A percentile compares a stretch with the other conserved stretches of the same genome.
Evolutionary conservation across 75 land plant species (phyloP).

Genomic region (Azolla pinnata): DNA sequence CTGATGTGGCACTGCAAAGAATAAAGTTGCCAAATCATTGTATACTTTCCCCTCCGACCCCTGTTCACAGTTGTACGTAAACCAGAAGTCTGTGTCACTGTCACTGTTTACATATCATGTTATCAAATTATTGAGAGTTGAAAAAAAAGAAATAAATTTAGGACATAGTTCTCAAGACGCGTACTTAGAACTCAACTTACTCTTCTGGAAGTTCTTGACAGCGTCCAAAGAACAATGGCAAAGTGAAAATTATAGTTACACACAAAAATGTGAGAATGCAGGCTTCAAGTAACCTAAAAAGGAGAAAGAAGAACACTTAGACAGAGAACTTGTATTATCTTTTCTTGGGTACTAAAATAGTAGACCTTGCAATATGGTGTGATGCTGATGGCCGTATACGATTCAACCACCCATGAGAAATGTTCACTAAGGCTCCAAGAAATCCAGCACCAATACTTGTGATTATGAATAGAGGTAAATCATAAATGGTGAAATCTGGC

Average conservation of each 20-base stretch:
- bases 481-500: slow-evolving; percentile 22
- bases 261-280: slow-evolving; percentile 23
- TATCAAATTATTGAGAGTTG: too few relatives aligned
- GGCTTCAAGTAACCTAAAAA: slow-evolving; percentile 32
- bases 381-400: slow-evolving; percentile 18
- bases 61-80: slow-evolving; percentile 23
- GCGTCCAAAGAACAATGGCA: slow-evolving; percentile 29
- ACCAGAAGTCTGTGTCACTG: slow-evolving; percentile 25
- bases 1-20: slow-evolving; percentile 31
- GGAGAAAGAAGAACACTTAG: not conserved
- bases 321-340: too few relatives aligned
- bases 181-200: slow-evolving; percentile 10
- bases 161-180: too few relatives aligned
- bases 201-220: slow-evolving; percentile 28
- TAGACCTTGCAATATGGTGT: slow-evolving; percentile 14
- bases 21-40: slow-evolving; percentile 37
- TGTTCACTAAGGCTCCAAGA: slow-evolving; percentile 33
- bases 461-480: slow-evolving; percentile 27
- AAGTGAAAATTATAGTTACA: slow-evolving; percentile 19
- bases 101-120: not conserved
- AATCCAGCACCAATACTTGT: slow-evolving; percentile 34
- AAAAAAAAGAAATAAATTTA: too few relatives aligned
- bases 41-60: slow-evolving; percentile 15
- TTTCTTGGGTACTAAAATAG: not conserved
- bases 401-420: slow-evolving; percentile 30